Evolutionary conservation across 108 stramenopile genomes (phyloP), one percentile per base, ranked within the genome.

Genomic region (Cyclotella cryptica): DNA sequence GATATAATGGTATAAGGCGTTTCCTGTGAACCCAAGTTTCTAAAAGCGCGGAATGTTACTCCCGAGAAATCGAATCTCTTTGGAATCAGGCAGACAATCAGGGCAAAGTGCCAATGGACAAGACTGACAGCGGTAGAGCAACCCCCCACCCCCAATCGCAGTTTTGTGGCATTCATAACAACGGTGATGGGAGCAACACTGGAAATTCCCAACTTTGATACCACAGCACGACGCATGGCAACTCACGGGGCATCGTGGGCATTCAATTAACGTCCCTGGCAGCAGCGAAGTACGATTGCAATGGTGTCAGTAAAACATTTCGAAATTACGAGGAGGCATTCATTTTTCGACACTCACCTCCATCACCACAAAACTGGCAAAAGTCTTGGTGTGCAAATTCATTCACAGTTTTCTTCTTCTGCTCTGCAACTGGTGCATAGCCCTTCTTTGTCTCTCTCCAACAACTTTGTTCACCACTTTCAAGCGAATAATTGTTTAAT

Each of bases 91-190:
- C 44, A 97, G 63, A 66, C 92, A 93, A 74, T 97, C 95, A 52
- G 93, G 94, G 71, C 97, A 97, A 70, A 80, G 95, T 30, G 91
- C 79, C 15, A 62, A 69, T 28, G 87, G 75, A 72, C 97, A 97
- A 21, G 74, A 66, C 13, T 84, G 74, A 77, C 97, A 97, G 10
- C 92, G 91, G 68, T 93, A 97, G 19, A 96, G 66, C 30, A 97
- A 43, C n/a, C 96, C 96, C 3, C 97, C 93, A 13, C 88, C 92
- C 18, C 81, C 73, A 5, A 47, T 19, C 14, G 86, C 75, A 17
- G 71, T 85, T 60, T 92, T 89, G 3, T 39, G 59, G 62, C 97
- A 97, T 1, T 28, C 52, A 21, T 41, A 41, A 70, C 97, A 97
- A 35, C 64, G 67, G 83, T 97, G 97, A 60, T 97, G 97, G 9